phyloP scores from a whole-genome alignment of 1,139 yeast genomes.

The Blastobotrys indianensis region DNA sequence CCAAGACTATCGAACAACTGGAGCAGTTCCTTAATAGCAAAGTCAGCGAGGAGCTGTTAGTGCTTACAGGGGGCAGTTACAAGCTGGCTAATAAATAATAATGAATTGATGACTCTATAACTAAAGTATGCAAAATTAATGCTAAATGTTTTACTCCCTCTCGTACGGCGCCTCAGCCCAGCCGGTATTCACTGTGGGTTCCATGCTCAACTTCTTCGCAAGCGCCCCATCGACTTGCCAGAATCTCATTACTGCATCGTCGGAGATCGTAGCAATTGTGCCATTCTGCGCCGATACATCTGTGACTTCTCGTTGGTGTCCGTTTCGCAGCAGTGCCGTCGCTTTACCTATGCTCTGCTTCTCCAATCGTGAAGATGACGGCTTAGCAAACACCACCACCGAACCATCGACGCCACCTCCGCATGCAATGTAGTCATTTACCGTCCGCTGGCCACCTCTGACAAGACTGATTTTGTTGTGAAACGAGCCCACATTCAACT shows the following conservation, averaged over 20 bases:
- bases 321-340: slow-evolving; percentile 4
- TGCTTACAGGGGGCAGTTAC: slow-evolving; percentile 28
- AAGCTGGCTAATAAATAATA: slow-evolving; percentile 22
- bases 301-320: slow-evolving; percentile 15
- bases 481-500: slow-evolving; percentile 17
- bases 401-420: slow-evolving; percentile 19
- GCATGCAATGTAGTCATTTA: slow-evolving; percentile 17
- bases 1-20: slow-evolving; percentile 39
- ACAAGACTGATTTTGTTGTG: slow-evolving; percentile 14
- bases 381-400: slow-evolving; percentile 17
- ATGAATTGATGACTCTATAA: background rate
- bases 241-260: slow-evolving; percentile 15
- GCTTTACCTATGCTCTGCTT: background rate
- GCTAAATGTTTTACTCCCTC: background rate
- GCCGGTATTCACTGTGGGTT: background rate
- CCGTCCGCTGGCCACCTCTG: no score
- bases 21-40: slow-evolving; percentile 37
- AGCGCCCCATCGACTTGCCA: slow-evolving; percentile 10
- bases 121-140: background rate
- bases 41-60: slow-evolving; percentile 43
- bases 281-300: slow-evolving; percentile 15
- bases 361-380: slow-evolving; percentile 2
- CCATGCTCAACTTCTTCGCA: background rate
- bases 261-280: slow-evolving; percentile 18
- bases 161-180: background rate